phyloP scores from a whole-genome alignment of 164 flowering plant genomes.

The Annona cherimola region DNA sequence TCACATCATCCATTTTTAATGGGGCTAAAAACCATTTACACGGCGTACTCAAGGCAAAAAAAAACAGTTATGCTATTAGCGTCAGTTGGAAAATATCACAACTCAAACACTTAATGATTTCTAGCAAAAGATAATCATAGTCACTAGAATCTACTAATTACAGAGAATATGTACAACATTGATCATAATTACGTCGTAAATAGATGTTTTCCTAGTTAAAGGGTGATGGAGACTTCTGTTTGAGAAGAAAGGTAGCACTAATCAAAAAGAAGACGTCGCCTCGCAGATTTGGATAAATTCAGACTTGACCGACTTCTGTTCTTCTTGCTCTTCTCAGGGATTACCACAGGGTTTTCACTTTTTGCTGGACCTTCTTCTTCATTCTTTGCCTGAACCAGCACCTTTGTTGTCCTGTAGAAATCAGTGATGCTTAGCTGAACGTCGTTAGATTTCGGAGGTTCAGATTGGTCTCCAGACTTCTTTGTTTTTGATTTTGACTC shows the following conservation, averaged over 20 bases:
- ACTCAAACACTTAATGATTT: too few species aligned
- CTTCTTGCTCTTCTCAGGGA: conserved; percentile 26
- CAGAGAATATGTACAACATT: not conserved
- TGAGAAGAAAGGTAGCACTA: conserved; percentile 13
- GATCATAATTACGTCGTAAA: conserved; percentile 2
- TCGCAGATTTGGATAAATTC: conserved; percentile 52
- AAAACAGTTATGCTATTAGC: too few species aligned
- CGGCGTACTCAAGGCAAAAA: too few species aligned
- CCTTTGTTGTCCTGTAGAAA: conserved; percentile 59
- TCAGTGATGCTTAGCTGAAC: conserved; percentile 64
- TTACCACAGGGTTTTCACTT: conserved; percentile 14
- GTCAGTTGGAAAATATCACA: too few species aligned
- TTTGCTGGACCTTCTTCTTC: conserved; percentile 22
- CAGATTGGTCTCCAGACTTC: conserved; percentile 21
- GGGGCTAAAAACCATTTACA: too few species aligned
- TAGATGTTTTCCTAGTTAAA: too few species aligned
- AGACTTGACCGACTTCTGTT: not conserved
- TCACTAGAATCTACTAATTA: too few species aligned
- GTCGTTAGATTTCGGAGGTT: conserved; percentile 33
- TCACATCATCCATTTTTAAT: too few species aligned
- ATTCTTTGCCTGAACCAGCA: conserved; percentile 22
- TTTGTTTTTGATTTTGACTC: conserved; percentile 42
- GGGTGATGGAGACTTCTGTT: not conserved
- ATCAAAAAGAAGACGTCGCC: conserved; percentile 66
- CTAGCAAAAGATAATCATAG: too few species aligned